Conservation (phyloP, 2,329 filamentous ascomycete genomes). For the Leptographium procerum region DNA sequence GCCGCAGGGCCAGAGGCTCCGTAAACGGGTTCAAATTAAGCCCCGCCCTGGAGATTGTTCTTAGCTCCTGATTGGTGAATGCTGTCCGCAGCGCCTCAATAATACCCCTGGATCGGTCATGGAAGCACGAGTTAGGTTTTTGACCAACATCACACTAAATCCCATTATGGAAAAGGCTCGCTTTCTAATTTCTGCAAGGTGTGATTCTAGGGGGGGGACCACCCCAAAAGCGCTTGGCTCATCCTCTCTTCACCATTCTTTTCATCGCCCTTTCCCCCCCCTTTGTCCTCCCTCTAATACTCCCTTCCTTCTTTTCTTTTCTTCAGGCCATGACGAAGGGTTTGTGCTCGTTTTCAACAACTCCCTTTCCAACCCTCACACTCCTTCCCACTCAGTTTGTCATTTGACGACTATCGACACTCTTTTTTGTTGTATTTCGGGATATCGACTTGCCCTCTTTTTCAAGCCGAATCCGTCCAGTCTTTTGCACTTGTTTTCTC, state of each 20-base stretch:
- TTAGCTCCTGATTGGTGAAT: not conserved
- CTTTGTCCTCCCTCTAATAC: not conserved
- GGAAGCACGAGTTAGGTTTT: not conserved
- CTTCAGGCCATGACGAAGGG: not conserved
- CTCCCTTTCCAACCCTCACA: not conserved
- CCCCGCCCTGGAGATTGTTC: not conserved
- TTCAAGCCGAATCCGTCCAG: conserved; percentile 31
- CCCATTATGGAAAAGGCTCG: not conserved
- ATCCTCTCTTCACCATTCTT: conserved; percentile 1
- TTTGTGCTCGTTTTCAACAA: conserved; percentile 6
- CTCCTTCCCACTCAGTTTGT: conserved; percentile 2
- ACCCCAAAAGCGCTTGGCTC: not conserved
- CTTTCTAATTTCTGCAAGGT: not conserved
- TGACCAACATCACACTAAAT: not conserved
- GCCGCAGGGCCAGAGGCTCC: not conserved
- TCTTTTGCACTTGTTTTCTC: conserved; percentile 22
- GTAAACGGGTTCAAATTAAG: not conserved
- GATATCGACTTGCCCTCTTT: conserved; percentile 34
- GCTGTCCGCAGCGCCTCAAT: not conserved
- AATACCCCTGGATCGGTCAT: conserved; percentile 1
- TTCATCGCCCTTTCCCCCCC: not conserved
- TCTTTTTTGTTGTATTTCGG: conserved; percentile 11
- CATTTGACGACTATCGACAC: conserved; percentile 12
- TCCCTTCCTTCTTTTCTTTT: not conserved
- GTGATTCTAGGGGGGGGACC: not conserved